Percentiles rank a stretch among this genome's conserved stretches.
These are phyloP conservation scores for Geranium brycei DNA, from an alignment of 345 rosid genomes.

Conservation along the genomic window DNA sequence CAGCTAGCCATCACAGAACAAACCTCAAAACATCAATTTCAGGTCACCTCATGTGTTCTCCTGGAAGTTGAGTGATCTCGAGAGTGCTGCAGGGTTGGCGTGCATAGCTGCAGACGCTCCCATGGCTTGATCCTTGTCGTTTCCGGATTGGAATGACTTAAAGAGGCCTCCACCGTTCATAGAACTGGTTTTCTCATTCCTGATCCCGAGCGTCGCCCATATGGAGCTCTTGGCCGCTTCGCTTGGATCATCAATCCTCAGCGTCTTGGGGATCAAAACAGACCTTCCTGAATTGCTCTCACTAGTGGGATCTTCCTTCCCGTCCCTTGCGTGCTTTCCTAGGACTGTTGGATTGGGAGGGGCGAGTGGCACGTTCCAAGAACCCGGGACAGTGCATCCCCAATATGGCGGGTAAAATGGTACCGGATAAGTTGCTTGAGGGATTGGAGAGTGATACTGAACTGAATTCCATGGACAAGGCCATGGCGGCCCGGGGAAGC, in stretches of 20 bases:
- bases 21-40: background rate
- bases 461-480: conserved; percentile 19
- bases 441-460: conserved; percentile 24
- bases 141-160: conserved; percentile 31
- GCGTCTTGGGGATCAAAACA: conserved; percentile 22
- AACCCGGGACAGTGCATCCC: conserved; percentile 27
- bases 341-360: conserved; percentile 18
- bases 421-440: conserved; percentile 29
- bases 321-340: conserved; percentile 64
- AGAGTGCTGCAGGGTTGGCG: conserved; percentile 71
- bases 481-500: conserved; percentile 31
- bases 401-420: conserved; percentile 21
- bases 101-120: conserved; percentile 32
- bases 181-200: conserved; percentile 20
- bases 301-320: conserved; percentile 8
- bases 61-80: conserved; percentile 50
- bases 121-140: conserved; percentile 14
- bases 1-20: background rate
- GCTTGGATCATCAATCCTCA: conserved; percentile 28
- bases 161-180: conserved; percentile 27
- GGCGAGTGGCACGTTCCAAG: conserved; percentile 10
- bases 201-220: conserved; percentile 29
- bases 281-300: conserved; percentile 14
- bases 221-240: conserved; percentile 27
- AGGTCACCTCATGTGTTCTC: conserved; percentile 29